A percentile compares a stretch with the other conserved stretches of the same genome.
Evolutionary conservation across 345 rosid genomes (phyloP).

Genomic region (Gossypium stocksii): DNA sequence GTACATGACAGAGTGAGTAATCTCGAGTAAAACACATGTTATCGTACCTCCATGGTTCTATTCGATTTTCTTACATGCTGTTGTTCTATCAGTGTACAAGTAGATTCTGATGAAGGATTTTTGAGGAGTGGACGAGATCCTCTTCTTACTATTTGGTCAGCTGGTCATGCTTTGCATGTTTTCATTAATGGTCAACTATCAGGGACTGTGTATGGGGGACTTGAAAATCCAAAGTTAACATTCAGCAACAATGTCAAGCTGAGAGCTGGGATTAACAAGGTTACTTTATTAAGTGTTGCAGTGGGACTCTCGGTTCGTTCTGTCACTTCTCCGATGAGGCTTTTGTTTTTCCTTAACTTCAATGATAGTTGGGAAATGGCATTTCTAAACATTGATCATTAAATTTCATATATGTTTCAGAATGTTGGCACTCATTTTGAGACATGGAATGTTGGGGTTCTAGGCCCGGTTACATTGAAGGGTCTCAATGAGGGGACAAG

Average conservation of each 20-base stretch:
- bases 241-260: slow-evolving; percentile 65
- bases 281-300: slow-evolving; percentile 65
- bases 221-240: slow-evolving; percentile 54
- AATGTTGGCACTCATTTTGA: slow-evolving; percentile 83
- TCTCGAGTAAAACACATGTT: not conserved
- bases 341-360: not conserved
- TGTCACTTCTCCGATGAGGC: not conserved
- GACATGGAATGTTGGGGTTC: slow-evolving; percentile 78
- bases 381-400: not conserved
- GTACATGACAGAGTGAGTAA: slow-evolving; percentile 87
- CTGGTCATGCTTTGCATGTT: slow-evolving; percentile 93
- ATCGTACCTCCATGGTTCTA: slow-evolving; percentile 5
- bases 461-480: slow-evolving; percentile 68
- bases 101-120: slow-evolving; percentile 50
- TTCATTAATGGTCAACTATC: slow-evolving; percentile 74
- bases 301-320: slow-evolving; percentile 87
- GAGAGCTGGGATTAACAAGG: slow-evolving; percentile 70
- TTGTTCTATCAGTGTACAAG: slow-evolving; percentile 34
- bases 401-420: slow-evolving; percentile 31
- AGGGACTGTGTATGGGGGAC: slow-evolving; percentile 73
- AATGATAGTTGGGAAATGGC: not conserved
- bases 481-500: slow-evolving; percentile 75
- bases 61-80: not conserved
- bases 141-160: slow-evolving; percentile 63
- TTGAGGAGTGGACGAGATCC: slow-evolving; percentile 52